Evolutionary conservation across 257 asterid species (phyloP), one percentile per base, ranked within the genome.

Genomic region (Solanum bulbocastanum): DNA sequence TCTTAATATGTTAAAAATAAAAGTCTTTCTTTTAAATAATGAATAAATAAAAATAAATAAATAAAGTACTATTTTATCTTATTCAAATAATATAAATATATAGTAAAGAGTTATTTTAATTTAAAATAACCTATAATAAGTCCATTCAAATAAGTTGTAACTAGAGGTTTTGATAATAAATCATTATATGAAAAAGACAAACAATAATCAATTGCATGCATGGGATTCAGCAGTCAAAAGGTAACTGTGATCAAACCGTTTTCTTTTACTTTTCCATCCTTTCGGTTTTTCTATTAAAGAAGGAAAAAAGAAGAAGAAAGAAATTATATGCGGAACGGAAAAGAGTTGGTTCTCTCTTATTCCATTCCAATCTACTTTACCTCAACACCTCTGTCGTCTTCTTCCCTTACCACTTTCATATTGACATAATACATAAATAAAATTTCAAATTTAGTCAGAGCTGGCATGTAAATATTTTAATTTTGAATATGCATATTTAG

Each of bases 161-260:
- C 8, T 16, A 52, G n/a, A 52, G 30, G 23, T 49, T 16, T 20
- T 15, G 27, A 46, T 16, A 44, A 16, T 44, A 81, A 78, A 81
- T 27, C 40, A 81, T 46, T 46, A 46, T 81, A 35, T 27, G 85
- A 18, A 82, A 30, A 33, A 68, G 44, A 82, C 22, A 82, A 30
- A 32, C 0, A 52, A 49, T 56, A 82, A 32, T 52, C 44, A 82
- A 82, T 82, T 82, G 71, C 86, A 82, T 82, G 86, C 86, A 82
- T 82, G 86, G 71, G 86, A 82, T 82, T 82, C 71, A 46, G 69
- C 69, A 82, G 44, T 82, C 86, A 82, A 82, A 82, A 82, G 86
- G 32, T 52, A 49, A 49, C 69, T 32, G 86, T 82, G 71, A 82
- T 49, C 71, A 82, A 82, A 82, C 86, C 86, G 86, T 32, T 82